Evolutionary conservation across 495 filamentous ascomycete species (phyloP).

Genomic region (Talaromyces thailandensis): DNA sequence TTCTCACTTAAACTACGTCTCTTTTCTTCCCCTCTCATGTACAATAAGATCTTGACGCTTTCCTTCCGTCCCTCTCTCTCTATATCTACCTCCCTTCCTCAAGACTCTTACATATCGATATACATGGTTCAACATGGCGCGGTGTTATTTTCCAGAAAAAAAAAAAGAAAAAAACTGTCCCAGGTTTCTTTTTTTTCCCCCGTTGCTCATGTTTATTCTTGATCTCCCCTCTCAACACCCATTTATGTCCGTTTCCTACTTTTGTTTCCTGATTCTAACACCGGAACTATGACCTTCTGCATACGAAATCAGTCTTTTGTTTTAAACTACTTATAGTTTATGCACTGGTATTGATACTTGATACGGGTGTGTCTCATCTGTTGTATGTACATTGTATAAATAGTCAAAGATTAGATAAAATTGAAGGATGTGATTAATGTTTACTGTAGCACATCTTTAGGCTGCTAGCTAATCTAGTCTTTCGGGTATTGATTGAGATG

Average conservation of each 20-base stretch:
- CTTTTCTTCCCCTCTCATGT: neutral
- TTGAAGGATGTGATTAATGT: neutral
- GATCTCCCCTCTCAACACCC: neutral
- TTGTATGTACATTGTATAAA: neutral
- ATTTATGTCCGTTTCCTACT: neutral
- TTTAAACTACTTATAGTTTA: neutral
- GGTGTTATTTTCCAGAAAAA: constrained; percentile 1
- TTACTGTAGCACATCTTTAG: too few relatives aligned
- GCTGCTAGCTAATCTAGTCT: neutral
- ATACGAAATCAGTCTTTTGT: too few relatives aligned
- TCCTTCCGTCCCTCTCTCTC: neutral
- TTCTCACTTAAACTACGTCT: neutral
- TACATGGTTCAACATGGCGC: neutral
- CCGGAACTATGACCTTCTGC: neutral
- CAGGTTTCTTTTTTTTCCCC: neutral
- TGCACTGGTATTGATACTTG: neutral
- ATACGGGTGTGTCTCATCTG: neutral
- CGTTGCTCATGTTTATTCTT: neutral
- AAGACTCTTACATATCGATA: neutral
- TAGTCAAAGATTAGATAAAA: neutral
- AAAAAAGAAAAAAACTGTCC: neutral
- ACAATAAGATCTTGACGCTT: neutral
- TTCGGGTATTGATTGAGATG: neutral
- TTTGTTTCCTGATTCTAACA: neutral
- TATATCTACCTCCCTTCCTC: neutral